A percentile compares a stretch with the other conserved stretches of the same genome.
Evolutionary conservation across 2,329 filamentous ascomycete genomes (phyloP).

Genomic region (Herpotrichia juniperi): DNA sequence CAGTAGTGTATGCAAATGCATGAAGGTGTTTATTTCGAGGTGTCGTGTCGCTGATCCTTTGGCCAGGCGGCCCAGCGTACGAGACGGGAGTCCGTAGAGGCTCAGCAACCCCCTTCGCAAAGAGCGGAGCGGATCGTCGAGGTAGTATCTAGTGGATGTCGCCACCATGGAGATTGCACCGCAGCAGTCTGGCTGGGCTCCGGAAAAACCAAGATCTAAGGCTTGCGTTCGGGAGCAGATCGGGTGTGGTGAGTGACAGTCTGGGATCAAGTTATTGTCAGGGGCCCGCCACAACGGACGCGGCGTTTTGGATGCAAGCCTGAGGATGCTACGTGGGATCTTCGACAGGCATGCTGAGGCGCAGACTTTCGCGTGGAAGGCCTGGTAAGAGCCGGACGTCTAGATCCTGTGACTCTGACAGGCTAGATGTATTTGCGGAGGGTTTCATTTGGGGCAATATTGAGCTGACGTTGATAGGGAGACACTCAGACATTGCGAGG

Average conservation of each 20-base stretch:
- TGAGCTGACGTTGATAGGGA: neutral
- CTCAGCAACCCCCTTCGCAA: too few species aligned
- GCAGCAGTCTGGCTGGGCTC: neutral
- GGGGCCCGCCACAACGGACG: conserved; percentile 3
- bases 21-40: neutral
- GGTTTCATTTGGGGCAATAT: neutral
- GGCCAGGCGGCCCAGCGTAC: neutral
- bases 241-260: conserved; percentile 1
- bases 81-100: neutral
- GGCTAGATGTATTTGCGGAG: neutral
- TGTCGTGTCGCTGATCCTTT: neutral
- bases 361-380: neutral
- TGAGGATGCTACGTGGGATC: neutral
- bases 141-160: neutral
- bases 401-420: neutral
- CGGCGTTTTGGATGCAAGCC: neutral
- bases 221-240: neutral
- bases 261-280: neutral
- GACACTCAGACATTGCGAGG: neutral
- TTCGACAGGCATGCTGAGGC: neutral
- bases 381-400: conserved; percentile 1
- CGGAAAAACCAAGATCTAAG: neutral
- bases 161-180: neutral
- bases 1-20: neutral
- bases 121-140: neutral